These are phyloP conservation scores for Diplodia mutila DNA, from an alignment of 2,329 filamentous ascomycete species.

Conservation along the genomic window DNA sequence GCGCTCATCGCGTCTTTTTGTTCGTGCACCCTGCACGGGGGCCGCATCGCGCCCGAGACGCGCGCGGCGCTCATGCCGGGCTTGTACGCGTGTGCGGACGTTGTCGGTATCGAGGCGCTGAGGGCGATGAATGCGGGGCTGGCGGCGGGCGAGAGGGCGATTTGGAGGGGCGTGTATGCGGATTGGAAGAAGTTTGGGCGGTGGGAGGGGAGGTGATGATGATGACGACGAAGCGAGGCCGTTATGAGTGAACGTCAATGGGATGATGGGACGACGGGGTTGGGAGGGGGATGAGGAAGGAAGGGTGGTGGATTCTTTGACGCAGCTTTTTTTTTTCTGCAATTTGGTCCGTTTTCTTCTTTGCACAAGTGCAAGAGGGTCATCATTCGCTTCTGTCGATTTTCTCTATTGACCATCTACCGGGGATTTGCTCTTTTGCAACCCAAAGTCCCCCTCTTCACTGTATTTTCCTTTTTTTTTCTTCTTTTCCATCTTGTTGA, in stretches of 20 bases:
- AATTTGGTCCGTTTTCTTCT: not conserved
- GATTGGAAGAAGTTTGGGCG: constrained; percentile 41
- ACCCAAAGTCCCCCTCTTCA: too few species aligned
- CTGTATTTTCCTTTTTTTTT: not conserved
- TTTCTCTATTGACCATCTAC: not conserved
- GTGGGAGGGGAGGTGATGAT: constrained; percentile 26
- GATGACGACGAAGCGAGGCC: too few species aligned
- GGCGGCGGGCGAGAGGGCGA: constrained; percentile 37
- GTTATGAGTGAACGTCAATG: constrained; percentile 8
- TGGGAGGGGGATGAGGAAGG: too few species aligned
- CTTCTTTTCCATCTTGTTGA: not conserved
- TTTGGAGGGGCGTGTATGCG: constrained; percentile 43
- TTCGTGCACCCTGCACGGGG: constrained; percentile 53
- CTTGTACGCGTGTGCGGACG: constrained; percentile 46
- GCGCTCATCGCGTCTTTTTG: constrained; percentile 63
- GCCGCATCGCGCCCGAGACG: constrained; percentile 54
- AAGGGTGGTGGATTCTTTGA: not conserved
- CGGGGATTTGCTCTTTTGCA: not conserved
- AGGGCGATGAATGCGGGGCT: constrained; percentile 45
- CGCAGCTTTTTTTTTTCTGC: not conserved
- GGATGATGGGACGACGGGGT: too few species aligned
- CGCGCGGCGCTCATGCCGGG: constrained; percentile 63
- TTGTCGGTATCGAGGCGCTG: constrained; percentile 38
- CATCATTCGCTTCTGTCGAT: not conserved
- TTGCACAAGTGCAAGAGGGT: not conserved